Evolutionary conservation across 805 yeast genomes (phyloP), one percentile per base, ranked within the genome.

Genomic region (Starmerella apis): DNA sequence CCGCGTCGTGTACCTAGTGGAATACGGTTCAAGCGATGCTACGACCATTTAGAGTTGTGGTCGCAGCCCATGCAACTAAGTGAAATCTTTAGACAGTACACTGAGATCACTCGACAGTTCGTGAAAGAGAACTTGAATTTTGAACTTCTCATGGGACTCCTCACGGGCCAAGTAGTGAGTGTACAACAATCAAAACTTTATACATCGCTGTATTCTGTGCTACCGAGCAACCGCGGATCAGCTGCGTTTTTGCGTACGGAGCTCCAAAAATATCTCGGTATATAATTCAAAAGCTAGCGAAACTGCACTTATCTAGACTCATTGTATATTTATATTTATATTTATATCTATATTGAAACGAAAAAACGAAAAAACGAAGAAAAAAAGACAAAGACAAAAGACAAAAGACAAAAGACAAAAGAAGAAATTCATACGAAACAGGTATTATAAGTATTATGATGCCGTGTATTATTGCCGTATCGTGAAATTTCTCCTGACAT

Each of bases 1-100:
- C 79, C 86, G 8, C 78, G 76, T 47, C 70, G 85, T 48, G 63
- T 80, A 9, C 85, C 84, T 0, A 80, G 81, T 8, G 83, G 83
- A 0, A 63, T 80, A n/a, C 58, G 58, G 13, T 60, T 72, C 35
- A 22, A 27, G 31, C 18, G 35, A 7, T 8, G 23, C n/a, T 13
- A 28, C 31, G n/a, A 32, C 13, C 20, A n/a, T n/a, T 49, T 31
- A 23, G 48, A 54, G 33, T 56, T 79, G 9, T 50, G 59, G 28
- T 74, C 73, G 44, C 69, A 71, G 23, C 78, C 83, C 0, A 56
- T 80, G 45, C 64, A 68, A 2, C 52, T 74, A 11, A 39, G 52
- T 1, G 63, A 67, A 25, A 74, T 79, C 64, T 78, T 79, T 58
- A 63, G 65, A 39, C 80, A 77, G 28, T 79, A 70, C 59, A 62